Conservation (phyloP, 208 protist genomes). For the Entamoeba dispar region DNA sequence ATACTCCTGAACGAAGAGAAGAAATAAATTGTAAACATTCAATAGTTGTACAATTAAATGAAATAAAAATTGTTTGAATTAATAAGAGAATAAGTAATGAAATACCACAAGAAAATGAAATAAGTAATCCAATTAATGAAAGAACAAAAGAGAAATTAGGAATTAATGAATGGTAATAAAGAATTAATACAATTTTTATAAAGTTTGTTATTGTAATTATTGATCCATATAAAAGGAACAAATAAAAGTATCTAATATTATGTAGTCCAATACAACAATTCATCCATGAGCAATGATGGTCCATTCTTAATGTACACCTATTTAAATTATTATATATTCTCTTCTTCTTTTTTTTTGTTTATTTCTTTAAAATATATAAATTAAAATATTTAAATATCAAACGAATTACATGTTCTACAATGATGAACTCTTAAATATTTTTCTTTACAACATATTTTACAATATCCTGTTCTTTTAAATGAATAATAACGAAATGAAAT, state of each 20-base stretch:
- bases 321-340: constrained; percentile 4
- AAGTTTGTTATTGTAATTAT: neutral
- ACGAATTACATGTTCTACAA: neutral
- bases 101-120: neutral
- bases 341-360: neutral
- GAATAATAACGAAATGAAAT: neutral
- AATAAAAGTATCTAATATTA: neutral
- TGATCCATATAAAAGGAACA: neutral
- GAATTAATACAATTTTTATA: neutral
- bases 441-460: neutral
- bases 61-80: neutral
- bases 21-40: neutral
- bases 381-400: neutral
- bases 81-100: neutral
- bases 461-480: neutral
- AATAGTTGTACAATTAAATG: neutral
- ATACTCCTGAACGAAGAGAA: neutral
- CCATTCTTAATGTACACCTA: constrained; percentile 37
- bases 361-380: neutral
- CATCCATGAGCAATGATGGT: constrained; percentile 43
- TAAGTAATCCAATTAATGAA: neutral
- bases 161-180: neutral
- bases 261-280: neutral
- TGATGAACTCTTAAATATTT: neutral
- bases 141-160: neutral